Percentiles rank a stretch among this genome's conserved stretches.
Evolutionary conservation across 2,329 filamentous ascomycete species (phyloP).

Genomic region (Colletotrichum sublineola): DNA sequence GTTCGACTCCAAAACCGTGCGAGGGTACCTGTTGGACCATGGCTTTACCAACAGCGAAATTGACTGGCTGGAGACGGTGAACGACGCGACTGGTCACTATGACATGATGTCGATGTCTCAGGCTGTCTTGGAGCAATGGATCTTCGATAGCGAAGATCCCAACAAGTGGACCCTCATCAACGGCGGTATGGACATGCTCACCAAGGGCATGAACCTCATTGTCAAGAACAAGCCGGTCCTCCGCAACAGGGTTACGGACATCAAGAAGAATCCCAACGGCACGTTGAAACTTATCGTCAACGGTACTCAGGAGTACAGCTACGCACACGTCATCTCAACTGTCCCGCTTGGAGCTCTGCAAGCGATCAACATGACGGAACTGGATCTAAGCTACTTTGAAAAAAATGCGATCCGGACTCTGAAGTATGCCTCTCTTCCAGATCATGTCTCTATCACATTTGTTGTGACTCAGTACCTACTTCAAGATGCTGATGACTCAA

Average conservation of each 20-base stretch:
- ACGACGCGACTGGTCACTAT: conserved; percentile 46
- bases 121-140: conserved; percentile 45
- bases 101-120: conserved; percentile 45
- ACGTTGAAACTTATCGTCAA: conserved; percentile 45
- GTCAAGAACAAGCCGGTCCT: conserved; percentile 44
- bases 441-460: neutral
- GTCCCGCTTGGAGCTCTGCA: conserved; percentile 47
- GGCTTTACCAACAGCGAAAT: conserved; percentile 49
- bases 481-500: neutral
- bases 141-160: conserved; percentile 45
- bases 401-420: conserved; percentile 50
- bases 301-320: conserved; percentile 40
- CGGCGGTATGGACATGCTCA: conserved; percentile 49
- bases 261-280: conserved; percentile 39
- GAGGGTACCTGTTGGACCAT: conserved; percentile 45
- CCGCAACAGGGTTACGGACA: conserved; percentile 44
- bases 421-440: conserved; percentile 33
- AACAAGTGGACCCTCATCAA: conserved; percentile 50
- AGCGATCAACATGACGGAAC: conserved; percentile 46
- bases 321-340: conserved; percentile 46
- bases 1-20: conserved; percentile 43
- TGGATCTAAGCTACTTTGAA: conserved; percentile 47
- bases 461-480: too few species aligned
- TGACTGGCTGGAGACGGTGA: conserved; percentile 48
- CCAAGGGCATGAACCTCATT: conserved; percentile 47